Conservation (phyloP, 768 basidiomycete genomes). For the Rhodotorula diobovata region DNA sequence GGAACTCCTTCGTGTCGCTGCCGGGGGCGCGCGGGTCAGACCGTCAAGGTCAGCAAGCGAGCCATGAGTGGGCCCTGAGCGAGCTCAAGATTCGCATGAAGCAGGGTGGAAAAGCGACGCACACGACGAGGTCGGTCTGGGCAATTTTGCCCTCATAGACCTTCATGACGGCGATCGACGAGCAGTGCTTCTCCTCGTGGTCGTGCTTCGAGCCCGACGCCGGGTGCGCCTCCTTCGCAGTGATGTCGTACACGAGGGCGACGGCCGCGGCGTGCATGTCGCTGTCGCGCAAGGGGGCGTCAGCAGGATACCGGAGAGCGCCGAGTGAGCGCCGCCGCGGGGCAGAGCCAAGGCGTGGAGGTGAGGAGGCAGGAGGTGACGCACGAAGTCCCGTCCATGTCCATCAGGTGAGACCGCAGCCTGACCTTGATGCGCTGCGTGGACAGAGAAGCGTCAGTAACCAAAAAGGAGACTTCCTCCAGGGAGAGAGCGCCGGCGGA, state of each 20-base stretch:
- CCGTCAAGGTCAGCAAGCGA: neutral
- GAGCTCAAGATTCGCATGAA: too few species aligned
- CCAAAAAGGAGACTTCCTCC: too few species aligned
- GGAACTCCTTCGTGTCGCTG: constrained; percentile 9
- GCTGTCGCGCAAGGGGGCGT: too few species aligned
- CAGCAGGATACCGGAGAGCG: too few species aligned
- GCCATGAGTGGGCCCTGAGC: neutral
- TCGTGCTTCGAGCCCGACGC: constrained; percentile 4
- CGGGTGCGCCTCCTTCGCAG: neutral
- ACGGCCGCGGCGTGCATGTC: constrained; percentile 25
- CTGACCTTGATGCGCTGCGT: constrained; percentile 13
- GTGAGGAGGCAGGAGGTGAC: neutral
- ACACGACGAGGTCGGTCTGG: constrained; percentile 32
- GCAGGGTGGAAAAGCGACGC: neutral
- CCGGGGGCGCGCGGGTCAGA: too few species aligned
- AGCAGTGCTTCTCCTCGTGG: neutral
- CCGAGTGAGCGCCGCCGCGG: too few species aligned
- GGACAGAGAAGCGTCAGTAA: neutral
- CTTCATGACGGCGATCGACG: constrained; percentile 2
- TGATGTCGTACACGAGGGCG: constrained; percentile 27
- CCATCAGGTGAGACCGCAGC: constrained; percentile 23
- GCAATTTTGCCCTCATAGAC: constrained; percentile 27
- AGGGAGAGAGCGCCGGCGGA: neutral
- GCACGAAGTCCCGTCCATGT: constrained; percentile 30
- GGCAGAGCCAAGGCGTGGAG: neutral